These are phyloP conservation scores for Phytophthora chlamydospora DNA, from an alignment of 352 stramenopile species.

Conservation along the genomic window DNA sequence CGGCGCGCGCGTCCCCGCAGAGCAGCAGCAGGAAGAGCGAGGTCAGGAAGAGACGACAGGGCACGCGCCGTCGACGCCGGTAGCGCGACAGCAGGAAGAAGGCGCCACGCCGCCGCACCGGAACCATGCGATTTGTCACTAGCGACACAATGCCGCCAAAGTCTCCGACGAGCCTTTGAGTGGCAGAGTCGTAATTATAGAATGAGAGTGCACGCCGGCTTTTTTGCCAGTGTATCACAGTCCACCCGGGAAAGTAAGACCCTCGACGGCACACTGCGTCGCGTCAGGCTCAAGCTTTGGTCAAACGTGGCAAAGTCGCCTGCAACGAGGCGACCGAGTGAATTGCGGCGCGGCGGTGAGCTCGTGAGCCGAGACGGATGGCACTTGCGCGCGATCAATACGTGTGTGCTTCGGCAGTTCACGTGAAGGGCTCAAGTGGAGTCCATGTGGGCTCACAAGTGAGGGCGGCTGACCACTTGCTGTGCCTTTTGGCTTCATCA, in stretches of 20 bases:
- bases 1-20: conserved; percentile 12
- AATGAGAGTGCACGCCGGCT: conserved; percentile 28
- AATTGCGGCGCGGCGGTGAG: no score
- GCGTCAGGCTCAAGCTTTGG: no score
- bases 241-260: background rate
- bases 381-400: no score
- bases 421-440: no score
- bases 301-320: no score
- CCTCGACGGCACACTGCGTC: no score
- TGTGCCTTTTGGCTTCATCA: no score
- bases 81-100: conserved; percentile 39
- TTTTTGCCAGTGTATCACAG: conserved; percentile 26
- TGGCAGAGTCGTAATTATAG: conserved; percentile 32
- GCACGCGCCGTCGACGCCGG: conserved; percentile 9
- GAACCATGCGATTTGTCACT: conserved; percentile 24
- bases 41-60: background rate
- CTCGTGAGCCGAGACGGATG: no score
- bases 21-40: conserved; percentile 30
- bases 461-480: no score
- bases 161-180: conserved; percentile 20
- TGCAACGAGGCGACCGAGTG: no score
- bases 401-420: no score
- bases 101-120: conserved; percentile 33
- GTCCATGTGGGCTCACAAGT: no score
- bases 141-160: conserved; percentile 5